Evolutionary conservation across 495 filamentous ascomycete genomes (phyloP), one percentile per base, ranked within the genome.

Genomic region (Apiosordaria backusii): DNA sequence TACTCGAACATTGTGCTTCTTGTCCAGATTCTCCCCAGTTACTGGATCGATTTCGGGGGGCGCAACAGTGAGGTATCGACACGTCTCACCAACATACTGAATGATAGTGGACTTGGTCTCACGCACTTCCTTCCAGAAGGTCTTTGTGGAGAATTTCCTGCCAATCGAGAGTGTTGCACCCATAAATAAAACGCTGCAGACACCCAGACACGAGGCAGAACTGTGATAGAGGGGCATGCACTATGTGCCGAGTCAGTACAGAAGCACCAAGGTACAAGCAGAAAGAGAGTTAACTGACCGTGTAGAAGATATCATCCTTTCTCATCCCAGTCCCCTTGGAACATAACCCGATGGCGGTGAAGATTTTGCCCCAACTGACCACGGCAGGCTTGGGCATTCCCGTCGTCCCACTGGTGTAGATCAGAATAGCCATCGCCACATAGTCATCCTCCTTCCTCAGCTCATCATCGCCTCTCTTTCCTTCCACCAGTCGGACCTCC

Each of bases 201-300:
- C 80, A 0, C 87, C 92, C 16, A 97, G 83, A 18, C 95, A 68
- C 3, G 85, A 76, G 18, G 91, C 95, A 0, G 93, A 90, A 40
- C 89, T 86, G 77, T 99, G 95, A 74, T 98, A 99, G 10, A 99
- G 84, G 0, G 95, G 95, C 93, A 97, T 97, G 67, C 87, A 92
- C 86, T 90, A 61, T 4, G 21, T 4, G 18, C 4, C 50, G 29
- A 15, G 16, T 61, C n/a, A 35, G 9, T 50, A 21, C 50, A 40
- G 4, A 16, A 50, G 4, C 3, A n/a, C 22, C 1, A 60, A 55
- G 53, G 10, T n/a, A 26, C 35, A 50, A 1, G 15, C 15, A 23
- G 16, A 18, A 13, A 57, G 15, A 29, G 16, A 21, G 9, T 27
- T 29, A 2, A 54, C 79, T 68, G 82, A 89, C 89, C 54, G 93